Evolutionary conservation across 805 yeast genomes (phyloP), one percentile per base, ranked within the genome.

Genomic region (Candida hungchunana): DNA sequence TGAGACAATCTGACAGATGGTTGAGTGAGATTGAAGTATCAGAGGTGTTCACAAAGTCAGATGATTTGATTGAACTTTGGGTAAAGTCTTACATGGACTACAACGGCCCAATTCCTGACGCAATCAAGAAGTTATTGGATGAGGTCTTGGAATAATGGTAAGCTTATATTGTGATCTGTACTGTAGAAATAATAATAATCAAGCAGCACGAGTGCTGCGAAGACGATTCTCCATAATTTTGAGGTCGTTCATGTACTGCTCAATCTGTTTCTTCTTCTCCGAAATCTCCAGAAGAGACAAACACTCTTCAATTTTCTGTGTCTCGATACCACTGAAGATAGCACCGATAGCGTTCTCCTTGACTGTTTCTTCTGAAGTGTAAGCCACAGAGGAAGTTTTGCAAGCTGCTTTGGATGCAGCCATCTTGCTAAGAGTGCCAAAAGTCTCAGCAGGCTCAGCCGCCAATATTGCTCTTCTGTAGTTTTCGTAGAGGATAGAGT

Each of bases 401-500:
- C 26, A 10, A 4, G 26, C 19, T 12, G 18, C 4, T 20, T 10
- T 20, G 15, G 18, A n/a, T n/a, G n/a, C n/a, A n/a, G n/a, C n/a
- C n/a, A n/a, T n/a, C n/a, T n/a, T n/a, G n/a, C n/a, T n/a, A n/a
- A n/a, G n/a, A n/a, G n/a, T n/a, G n/a, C n/a, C n/a, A n/a, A n/a
- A n/a, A n/a, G n/a, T n/a, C n/a, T n/a, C n/a, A n/a, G n/a, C n/a
- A n/a, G n/a, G n/a, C n/a, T n/a, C n/a, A n/a, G n/a, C 27, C 27
- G 37, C 66, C 52, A 82, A 69, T 35, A 74, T 79, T 49, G 72
- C 74, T 14, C 90, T 80, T 63, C 95, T 76, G 62, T 83, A 86
- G 48, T 74, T 74, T 55, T 86, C 95, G 61, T 86, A 86, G 45
- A 86, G 67, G 24, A 72, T 66, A 51, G 80, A 80, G 56, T 79